phyloP scores from a whole-genome alignment of 2,329 filamentous ascomycete species.

The Knoxdaviesia proteae region DNA sequence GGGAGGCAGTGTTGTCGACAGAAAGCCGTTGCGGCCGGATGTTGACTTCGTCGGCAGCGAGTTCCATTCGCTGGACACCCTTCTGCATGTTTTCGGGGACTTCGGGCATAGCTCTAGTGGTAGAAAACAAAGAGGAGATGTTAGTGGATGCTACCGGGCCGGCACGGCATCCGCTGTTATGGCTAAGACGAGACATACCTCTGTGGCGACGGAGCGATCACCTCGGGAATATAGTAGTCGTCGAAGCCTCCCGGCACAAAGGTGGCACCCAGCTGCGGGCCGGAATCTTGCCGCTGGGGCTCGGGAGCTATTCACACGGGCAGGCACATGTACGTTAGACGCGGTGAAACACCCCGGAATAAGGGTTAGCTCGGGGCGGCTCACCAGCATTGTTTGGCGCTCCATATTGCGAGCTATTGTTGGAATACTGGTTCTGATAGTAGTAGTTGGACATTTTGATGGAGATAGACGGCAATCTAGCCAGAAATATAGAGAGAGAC shows the following conservation, averaged over 20 bases:
- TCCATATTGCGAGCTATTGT: too few species aligned
- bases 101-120: constrained; percentile 66
- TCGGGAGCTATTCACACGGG: constrained; percentile 13
- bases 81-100: constrained; percentile 94
- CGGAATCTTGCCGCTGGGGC: constrained; percentile 18
- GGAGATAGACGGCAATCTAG: too few species aligned
- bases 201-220: constrained; percentile 35
- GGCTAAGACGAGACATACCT: constrained; percentile 19
- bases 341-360: constrained; percentile 9
- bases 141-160: neutral
- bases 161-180: neutral
- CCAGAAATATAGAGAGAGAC: too few species aligned
- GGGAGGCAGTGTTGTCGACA: constrained; percentile 9
- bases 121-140: constrained; percentile 2
- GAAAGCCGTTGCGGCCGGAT: constrained; percentile 1
- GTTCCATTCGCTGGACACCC: constrained; percentile 76
- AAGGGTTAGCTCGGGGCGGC: constrained; percentile 5
- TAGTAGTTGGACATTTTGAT: too few species aligned
- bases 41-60: constrained; percentile 37
- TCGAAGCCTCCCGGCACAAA: constrained; percentile 37
- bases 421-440: too few species aligned
- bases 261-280: constrained; percentile 24
- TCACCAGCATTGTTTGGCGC: too few species aligned
- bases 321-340: constrained; percentile 13
- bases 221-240: constrained; percentile 39